Evolutionary conservation across 2,329 filamentous ascomycete species (phyloP), one percentile per base, ranked within the genome.

Genomic region (Pseudocercospora eumusae): DNA sequence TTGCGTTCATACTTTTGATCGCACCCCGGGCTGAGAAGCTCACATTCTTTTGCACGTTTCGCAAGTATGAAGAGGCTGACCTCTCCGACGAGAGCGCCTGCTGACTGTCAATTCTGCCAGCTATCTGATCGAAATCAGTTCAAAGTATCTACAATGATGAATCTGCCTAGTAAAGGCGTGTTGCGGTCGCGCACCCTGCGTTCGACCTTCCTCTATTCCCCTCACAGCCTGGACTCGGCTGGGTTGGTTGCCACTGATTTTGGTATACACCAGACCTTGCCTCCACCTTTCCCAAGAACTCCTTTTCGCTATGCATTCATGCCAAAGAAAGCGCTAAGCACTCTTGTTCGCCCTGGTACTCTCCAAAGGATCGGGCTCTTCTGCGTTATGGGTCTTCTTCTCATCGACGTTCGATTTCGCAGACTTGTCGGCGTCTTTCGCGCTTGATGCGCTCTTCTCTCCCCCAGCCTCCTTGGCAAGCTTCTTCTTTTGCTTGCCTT

Each of bases 401-500:
- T 40, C 36, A 7, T 40, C 36, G 6, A 6, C 1, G 18, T 7
- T 1, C 15, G 52, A n/a, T 21, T 40, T 18, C 27, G 21, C 18
- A 3, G n/a, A 28, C 18, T 18, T 40, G 36, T 36, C 52, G 8
- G 18, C 20, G 28, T 36, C 33, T 10, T 40, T 54, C 11, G 9
- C 7, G 11, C 2, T 33, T 15, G 18, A 13, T 5, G 28, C 31
- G 18, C 23, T 36, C 28, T 54, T 40, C 27, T 54, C 52, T 5
- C 15, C 20, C 10, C 15, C 52, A n/a, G n/a, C 13, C 15, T 18
- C 52, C n/a, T 33, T 54, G 28, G 52, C 52, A 9, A 54, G 31
- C 9, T 45, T 55, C 60, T 65, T 69, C 66, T 70, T 72, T 52
- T 68, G 64, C 67, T 69, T 75, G 4, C 74, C 77, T 68, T 81